Percentiles rank a stretch among this genome's conserved stretches.
Evolutionary conservation across 2,329 filamentous ascomycete genomes (phyloP).

Genomic region (Curvularia sp.): DNA sequence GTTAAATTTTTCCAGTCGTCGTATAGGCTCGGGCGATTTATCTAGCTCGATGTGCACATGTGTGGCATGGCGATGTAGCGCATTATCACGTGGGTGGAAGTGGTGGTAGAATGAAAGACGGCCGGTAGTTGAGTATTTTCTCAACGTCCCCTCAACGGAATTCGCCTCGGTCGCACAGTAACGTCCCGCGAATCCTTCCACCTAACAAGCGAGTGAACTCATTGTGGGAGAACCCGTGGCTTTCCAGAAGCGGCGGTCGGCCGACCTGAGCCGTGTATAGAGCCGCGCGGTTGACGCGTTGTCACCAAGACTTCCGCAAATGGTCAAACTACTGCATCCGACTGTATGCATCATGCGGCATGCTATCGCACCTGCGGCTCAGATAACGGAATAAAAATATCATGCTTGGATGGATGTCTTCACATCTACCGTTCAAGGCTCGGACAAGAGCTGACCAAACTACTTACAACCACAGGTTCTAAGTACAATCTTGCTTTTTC

Average conservation of each 20-base stretch:
- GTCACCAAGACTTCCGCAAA: conserved; percentile 11
- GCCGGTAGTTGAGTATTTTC: not conserved
- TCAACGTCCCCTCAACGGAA: not conserved
- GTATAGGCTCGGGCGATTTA: not conserved
- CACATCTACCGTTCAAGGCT: not conserved
- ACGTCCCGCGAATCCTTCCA: not conserved
- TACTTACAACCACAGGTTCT: too few relatives aligned
- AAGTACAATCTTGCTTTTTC: conserved; percentile 7
- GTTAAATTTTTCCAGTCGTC: not conserved
- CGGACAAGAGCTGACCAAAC: not conserved
- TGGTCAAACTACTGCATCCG: conserved; percentile 2
- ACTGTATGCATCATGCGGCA: conserved; percentile 8
- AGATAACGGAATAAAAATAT: not conserved
- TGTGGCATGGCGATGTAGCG: not conserved
- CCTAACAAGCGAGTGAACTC: not conserved
- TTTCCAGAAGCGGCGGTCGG: conserved; percentile 11
- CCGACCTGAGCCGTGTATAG: conserved; percentile 22
- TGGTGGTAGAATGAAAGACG: not conserved
- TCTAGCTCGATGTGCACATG: not conserved
- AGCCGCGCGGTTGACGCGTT: conserved; percentile 22
- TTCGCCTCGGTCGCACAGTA: not conserved
- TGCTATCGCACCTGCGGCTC: conserved; percentile 8
- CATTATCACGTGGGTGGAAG: not conserved
- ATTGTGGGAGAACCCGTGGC: not conserved
- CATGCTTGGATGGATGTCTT: not conserved